Percentiles rank a stretch among this genome's conserved stretches.
Conservation (phyloP, 2,329 filamentous ascomycete genomes). For the Thelonectria discophora region DNA sequence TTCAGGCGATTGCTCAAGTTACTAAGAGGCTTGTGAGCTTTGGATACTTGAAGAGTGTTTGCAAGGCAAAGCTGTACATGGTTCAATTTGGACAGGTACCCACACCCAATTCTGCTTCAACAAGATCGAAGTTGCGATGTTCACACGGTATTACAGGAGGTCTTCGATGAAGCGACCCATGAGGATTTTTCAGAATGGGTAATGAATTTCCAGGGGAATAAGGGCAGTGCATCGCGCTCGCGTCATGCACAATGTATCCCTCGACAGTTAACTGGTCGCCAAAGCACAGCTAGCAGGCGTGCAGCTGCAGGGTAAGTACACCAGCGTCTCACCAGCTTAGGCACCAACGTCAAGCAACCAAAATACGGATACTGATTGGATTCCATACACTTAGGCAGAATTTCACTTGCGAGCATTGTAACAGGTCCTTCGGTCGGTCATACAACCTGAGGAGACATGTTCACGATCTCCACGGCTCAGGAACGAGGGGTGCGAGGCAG, state of each 20-base stretch:
- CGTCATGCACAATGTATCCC: neutral
- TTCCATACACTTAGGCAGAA: too few species aligned
- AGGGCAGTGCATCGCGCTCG: neutral
- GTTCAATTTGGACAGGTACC: slow-evolving; percentile 6
- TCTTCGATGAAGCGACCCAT: neutral
- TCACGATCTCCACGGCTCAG: too few species aligned
- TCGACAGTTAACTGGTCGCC: neutral
- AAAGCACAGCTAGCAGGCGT: neutral
- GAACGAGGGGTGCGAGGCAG: too few species aligned
- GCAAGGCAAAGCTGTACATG: neutral
- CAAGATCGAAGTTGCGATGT: neutral
- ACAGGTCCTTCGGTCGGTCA: too few species aligned
- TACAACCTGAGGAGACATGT: too few species aligned
- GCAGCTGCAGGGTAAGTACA: neutral
- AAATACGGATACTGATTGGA: too few species aligned
- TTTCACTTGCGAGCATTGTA: neutral
- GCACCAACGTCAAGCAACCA: too few species aligned
- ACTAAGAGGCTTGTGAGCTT: neutral
- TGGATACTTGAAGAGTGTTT: neutral
- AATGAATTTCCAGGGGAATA: neutral
- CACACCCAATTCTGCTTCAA: neutral
- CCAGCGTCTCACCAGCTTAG: too few species aligned
- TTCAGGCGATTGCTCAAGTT: neutral
- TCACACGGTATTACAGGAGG: neutral
- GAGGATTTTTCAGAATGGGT: neutral